Conservation (phyloP, 1,139 yeast genomes). For the Hansenula lynferdii region DNA sequence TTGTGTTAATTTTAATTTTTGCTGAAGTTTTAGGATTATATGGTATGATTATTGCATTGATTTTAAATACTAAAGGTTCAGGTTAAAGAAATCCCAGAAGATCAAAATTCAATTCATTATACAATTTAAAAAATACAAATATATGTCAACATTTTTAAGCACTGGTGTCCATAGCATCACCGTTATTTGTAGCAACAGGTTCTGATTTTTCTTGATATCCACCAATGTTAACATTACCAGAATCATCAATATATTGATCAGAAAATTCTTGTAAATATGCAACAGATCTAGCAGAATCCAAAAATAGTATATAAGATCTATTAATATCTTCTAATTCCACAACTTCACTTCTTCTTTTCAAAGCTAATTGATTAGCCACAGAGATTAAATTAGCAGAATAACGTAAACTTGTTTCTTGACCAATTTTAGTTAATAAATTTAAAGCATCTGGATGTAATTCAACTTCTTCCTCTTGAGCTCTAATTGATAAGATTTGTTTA, state of each 20-base stretch:
- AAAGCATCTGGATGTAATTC: conserved; percentile 81
- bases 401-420: conserved; percentile 87
- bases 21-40: conserved; percentile 97
- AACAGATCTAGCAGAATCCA: conserved; percentile 86
- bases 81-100: conserved; percentile 30
- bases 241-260: conserved; percentile 66
- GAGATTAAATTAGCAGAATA: conserved; percentile 90
- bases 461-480: conserved; percentile 97
- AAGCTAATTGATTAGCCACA: conserved; percentile 80
- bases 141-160: too few relatives aligned
- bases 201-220: conserved; percentile 11
- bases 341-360: conserved; percentile 63
- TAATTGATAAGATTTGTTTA: conserved; percentile 75
- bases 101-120: not conserved
- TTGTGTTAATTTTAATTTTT: conserved; percentile 89
- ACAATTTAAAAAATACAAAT: too few relatives aligned
- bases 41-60: conserved; percentile 90
- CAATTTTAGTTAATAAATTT: conserved; percentile 87
- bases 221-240: conserved; percentile 58
- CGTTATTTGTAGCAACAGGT: conserved; percentile 4
- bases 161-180: conserved; percentile 44
- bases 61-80: conserved; percentile 84
- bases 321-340: conserved; percentile 85
- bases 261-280: conserved; percentile 68
- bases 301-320: conserved; percentile 80